Conservation (phyloP, 1,139 yeast species). For the Pichia sp. region DNA sequence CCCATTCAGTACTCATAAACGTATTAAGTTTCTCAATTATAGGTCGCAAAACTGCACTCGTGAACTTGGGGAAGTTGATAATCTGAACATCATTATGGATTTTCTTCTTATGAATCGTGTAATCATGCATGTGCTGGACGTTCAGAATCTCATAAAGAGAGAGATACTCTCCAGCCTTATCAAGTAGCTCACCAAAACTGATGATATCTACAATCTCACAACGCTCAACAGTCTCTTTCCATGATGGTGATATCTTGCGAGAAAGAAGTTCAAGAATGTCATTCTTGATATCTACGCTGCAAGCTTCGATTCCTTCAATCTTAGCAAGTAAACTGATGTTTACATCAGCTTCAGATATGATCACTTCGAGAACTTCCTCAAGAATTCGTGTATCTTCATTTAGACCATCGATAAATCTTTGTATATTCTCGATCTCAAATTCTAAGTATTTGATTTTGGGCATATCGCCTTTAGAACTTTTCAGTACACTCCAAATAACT, state of each 20-base stretch:
- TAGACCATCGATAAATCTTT: too few species aligned
- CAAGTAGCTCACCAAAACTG: constrained; percentile 5
- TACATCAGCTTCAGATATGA: too few species aligned
- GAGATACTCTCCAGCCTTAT: constrained; percentile 2
- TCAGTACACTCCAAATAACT: constrained; percentile 21
- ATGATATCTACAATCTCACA: constrained; percentile 13
- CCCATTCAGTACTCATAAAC: constrained; percentile 30
- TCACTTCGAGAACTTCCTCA: too few species aligned
- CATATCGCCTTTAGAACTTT: constrained; percentile 14
- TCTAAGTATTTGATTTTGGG: constrained; percentile 13
- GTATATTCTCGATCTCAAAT: constrained; percentile 11
- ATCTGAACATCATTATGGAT: too few species aligned
- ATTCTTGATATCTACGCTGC: background rate
- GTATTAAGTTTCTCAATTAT: constrained; percentile 22
- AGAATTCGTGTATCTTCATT: too few species aligned
- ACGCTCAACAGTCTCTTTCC: background rate
- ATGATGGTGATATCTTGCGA: background rate
- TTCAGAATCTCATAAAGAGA: constrained; percentile 12
- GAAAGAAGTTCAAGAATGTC: background rate
- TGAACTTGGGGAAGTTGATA: too few species aligned
- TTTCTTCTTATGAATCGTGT: too few species aligned
- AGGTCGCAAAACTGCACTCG: constrained; percentile 18
- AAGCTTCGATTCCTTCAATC: background rate
- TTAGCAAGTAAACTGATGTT: too few species aligned
- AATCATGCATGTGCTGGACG: constrained; percentile 29